Evolutionary conservation across 164 flowering plant species (phyloP).

Genomic region (Hamamelis virginiana): DNA sequence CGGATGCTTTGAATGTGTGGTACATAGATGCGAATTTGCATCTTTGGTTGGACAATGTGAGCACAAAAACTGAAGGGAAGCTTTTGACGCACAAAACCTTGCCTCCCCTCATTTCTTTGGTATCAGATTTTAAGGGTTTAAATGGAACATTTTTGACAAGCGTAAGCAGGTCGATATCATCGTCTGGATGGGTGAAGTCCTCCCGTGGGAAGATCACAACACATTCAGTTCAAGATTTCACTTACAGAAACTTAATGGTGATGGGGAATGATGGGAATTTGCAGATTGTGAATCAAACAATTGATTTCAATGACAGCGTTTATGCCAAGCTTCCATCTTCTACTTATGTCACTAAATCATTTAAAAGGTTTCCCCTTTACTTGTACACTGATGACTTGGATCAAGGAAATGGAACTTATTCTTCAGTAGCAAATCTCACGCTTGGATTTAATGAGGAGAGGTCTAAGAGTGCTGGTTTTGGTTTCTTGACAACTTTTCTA

Average conservation of each 20-base stretch:
- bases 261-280: slow-evolving; percentile 49
- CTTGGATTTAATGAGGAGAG: slow-evolving; percentile 53
- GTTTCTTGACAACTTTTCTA: slow-evolving; percentile 28
- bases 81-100: slow-evolving; percentile 26
- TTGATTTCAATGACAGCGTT: slow-evolving; percentile 41
- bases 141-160: slow-evolving; percentile 61
- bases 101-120: slow-evolving; percentile 28
- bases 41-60: slow-evolving; percentile 74
- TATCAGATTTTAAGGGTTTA: slow-evolving; percentile 46
- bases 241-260: slow-evolving; percentile 51
- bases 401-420: slow-evolving; percentile 36
- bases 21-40: slow-evolving; percentile 87
- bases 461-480: slow-evolving; percentile 6
- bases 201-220: slow-evolving; percentile 69
- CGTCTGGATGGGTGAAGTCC: slow-evolving; percentile 75
- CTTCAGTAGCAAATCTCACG: slow-evolving; percentile 39
- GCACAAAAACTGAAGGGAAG: slow-evolving; percentile 43
- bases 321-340: slow-evolving; percentile 26
- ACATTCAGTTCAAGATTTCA: slow-evolving; percentile 39
- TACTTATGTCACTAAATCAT: slow-evolving; percentile 15
- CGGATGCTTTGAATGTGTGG: slow-evolving; percentile 83
- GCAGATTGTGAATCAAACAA: slow-evolving; percentile 71
- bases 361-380: slow-evolving; percentile 41
- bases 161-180: slow-evolving; percentile 40
- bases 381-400: slow-evolving; percentile 38